Base-by-base conservation (phyloP, 208 protist genomes). In the Trypanosoma rangeli region DNA sequence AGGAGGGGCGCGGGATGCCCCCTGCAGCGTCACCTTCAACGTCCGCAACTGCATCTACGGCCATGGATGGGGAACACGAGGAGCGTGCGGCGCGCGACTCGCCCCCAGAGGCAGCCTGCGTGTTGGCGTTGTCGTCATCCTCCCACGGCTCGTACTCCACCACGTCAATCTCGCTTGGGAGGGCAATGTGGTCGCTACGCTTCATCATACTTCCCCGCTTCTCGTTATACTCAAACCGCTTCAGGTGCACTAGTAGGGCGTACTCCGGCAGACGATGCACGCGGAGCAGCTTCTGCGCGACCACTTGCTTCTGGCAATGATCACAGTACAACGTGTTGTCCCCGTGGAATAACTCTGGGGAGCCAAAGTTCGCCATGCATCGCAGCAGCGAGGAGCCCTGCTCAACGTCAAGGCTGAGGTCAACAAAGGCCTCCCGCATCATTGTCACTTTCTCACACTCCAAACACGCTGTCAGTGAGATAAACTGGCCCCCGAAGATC, bases 181-280 rank as follows among this genome's bases (percentile, higher is more conserved):
- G 84, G 18, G 92, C 84, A 13, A 98, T 89, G 69, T 96, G 90
- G 57, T 94, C 84, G 26, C 85, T 76, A 49, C 86, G 81, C 70
- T 98, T 98, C 58, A 68, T 82, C 68, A 93, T 90, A 35, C 10
- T 69, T 18, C 84, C 70, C 57, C 68, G 80, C 61, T 80, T 81
- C 53, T 87, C 84, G 52, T 94, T 80, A 77, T 94, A 97, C 35
- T 91, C 91, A 78, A 98, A 98, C 12, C 94, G 84, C 68, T 98
- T 98, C 1, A 98, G 76, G 56, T 98, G 94, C 29, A 98, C 79
- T 12, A 95, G 68, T 16, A 98, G 78, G 13, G 86, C 86, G 55
- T 95, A 94, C 72, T 91, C 79, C 13, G 94, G 94, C 13, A 93
- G 77, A 57, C 85, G 81, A 79, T 95, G 84, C 48, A 98, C 82